Percentiles rank a stretch among this genome's conserved stretches.
phyloP scores from a whole-genome alignment of 2,329 filamentous ascomycete species.

The Penicillium sp. region DNA sequence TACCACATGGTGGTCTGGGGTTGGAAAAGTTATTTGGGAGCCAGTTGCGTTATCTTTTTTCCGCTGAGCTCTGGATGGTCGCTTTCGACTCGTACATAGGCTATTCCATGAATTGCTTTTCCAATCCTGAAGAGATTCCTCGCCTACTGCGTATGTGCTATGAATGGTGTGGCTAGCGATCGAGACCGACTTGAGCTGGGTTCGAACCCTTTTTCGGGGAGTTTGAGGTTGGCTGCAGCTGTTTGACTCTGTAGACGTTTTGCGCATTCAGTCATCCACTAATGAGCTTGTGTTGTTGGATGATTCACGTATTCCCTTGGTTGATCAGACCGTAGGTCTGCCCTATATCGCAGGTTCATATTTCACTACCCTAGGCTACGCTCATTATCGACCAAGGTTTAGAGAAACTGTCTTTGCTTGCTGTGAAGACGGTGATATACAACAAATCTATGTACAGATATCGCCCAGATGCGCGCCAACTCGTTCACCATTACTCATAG shows the following conservation, averaged over 20 bases:
- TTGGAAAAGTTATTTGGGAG: conserved; percentile 25
- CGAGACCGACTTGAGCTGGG: background rate
- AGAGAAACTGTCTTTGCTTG: too few relatives aligned
- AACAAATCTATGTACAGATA: background rate
- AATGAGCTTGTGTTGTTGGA: too few relatives aligned
- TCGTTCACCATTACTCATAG: conserved; percentile 7
- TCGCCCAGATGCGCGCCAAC: background rate
- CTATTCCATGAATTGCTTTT: conserved; percentile 33
- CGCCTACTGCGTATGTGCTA: conserved; percentile 1
- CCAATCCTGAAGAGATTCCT: conserved; percentile 27
- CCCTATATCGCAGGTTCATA: too few relatives aligned
- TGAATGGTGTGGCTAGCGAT: background rate
- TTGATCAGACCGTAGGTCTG: too few relatives aligned
- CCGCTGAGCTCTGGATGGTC: conserved; percentile 21
- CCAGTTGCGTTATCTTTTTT: conserved; percentile 12
- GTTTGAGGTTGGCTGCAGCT: too few relatives aligned
- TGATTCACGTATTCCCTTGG: too few relatives aligned
- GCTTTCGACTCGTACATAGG: conserved; percentile 31
- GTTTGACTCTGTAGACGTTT: too few relatives aligned
- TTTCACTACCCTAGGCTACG: too few relatives aligned
- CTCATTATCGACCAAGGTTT: too few relatives aligned
- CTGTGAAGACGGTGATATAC: background rate
- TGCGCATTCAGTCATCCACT: too few relatives aligned
- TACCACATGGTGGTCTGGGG: conserved; percentile 26
- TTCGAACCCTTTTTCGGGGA: too few relatives aligned